Conservation (phyloP, 306 rosid species). For the Ziziphus jujuba region DNA sequence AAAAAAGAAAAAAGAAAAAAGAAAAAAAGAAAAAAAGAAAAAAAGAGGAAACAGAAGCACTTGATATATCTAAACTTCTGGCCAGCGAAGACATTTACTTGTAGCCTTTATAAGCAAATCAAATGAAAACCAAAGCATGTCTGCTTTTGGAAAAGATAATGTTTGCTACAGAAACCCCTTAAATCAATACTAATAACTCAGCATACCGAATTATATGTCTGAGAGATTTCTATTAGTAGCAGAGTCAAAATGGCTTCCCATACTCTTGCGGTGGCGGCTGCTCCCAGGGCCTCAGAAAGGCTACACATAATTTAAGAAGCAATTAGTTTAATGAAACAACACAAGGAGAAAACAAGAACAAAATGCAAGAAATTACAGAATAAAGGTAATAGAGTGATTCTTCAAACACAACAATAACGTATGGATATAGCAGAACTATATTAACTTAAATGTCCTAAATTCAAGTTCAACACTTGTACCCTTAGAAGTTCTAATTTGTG, state of each 20-base stretch:
- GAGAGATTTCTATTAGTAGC: constrained; percentile 21
- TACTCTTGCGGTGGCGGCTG: constrained; percentile 76
- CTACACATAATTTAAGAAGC: constrained; percentile 35
- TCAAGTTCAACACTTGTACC: too few species aligned
- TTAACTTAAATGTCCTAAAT: not conserved
- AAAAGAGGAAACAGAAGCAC: too few species aligned
- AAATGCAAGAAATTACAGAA: not conserved
- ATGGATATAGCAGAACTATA: not conserved
- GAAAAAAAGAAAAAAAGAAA: too few species aligned
- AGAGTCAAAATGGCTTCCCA: constrained; percentile 67
- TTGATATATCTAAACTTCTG: constrained; percentile 26
- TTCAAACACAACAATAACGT: not conserved
- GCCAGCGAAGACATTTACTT: constrained; percentile 28
- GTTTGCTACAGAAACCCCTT: constrained; percentile 28
- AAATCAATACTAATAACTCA: constrained; percentile 30
- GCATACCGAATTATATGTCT: constrained; percentile 42
- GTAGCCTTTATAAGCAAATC: constrained; percentile 15
- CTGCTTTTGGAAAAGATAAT: constrained; percentile 20
- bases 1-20: too few species aligned
- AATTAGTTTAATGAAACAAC: constrained; percentile 8
- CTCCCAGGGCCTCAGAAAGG: constrained; percentile 78
- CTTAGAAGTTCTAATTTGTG: not conserved
- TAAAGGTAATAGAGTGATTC: not conserved
- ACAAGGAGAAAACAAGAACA: not conserved
- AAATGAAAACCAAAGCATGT: constrained; percentile 14